Conservation (phyloP, 2,329 filamentous ascomycete genomes). For the Aphanoascus verrucosus region DNA sequence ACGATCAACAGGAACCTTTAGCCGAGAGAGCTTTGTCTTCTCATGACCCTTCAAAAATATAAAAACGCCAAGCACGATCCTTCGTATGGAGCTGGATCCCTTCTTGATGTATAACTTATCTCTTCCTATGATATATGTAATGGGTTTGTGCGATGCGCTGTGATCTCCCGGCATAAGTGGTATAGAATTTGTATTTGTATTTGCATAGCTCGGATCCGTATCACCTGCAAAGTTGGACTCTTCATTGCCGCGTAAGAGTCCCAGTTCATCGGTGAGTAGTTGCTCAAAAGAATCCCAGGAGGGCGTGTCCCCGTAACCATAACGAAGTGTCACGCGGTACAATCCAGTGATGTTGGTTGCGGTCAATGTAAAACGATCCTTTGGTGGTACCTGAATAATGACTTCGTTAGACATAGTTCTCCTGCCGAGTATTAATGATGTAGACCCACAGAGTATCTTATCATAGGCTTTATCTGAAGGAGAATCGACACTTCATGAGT, state of each 20-base stretch:
- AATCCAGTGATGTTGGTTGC: slow-evolving; percentile 14
- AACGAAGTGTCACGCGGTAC: slow-evolving; percentile 13
- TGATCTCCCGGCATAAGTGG: neutral
- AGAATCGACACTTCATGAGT: slow-evolving; percentile 60
- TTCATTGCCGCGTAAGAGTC: neutral
- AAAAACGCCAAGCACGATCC: slow-evolving; percentile 25
- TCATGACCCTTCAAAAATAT: slow-evolving; percentile 33
- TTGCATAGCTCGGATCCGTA: slow-evolving; percentile 15
- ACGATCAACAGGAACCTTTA: slow-evolving; percentile 30
- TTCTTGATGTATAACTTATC: slow-evolving; percentile 30
- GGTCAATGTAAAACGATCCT: slow-evolving; percentile 41
- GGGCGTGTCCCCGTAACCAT: slow-evolving; percentile 15
- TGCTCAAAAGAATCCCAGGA: slow-evolving; percentile 14
- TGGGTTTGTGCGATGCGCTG: slow-evolving; percentile 7
- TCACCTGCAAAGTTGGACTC: slow-evolving; percentile 12
- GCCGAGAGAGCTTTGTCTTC: slow-evolving; percentile 28
- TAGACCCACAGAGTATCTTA: slow-evolving; percentile 13
- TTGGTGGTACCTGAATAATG: slow-evolving; percentile 47
- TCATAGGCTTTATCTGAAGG: slow-evolving; percentile 49
- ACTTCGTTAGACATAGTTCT: slow-evolving; percentile 26
- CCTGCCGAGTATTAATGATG: neutral
- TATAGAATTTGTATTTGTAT: slow-evolving; percentile 9
- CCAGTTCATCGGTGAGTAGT: slow-evolving; percentile 12
- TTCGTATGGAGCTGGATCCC: slow-evolving; percentile 22
- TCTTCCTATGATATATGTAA: slow-evolving; percentile 41